phyloP scores from a whole-genome alignment of 805 yeast species.

The Wickerhamomyces hampshirensis region DNA sequence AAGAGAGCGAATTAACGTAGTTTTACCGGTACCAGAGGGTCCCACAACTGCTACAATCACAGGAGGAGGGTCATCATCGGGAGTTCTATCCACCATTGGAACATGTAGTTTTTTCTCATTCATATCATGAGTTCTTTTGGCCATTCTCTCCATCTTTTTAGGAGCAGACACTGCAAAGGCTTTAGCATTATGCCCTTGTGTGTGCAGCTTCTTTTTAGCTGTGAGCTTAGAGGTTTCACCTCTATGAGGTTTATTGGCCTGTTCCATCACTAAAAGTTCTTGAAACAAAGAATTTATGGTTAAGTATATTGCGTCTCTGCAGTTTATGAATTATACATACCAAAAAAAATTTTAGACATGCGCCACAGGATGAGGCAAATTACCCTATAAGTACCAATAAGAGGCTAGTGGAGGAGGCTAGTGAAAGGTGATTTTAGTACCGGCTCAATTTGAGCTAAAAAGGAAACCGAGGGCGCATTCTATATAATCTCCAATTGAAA shows the following conservation, averaged over 20 bases:
- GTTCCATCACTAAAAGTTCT: conserved; percentile 41
- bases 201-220: conserved; percentile 82
- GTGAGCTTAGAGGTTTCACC: conserved; percentile 50
- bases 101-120: conserved; percentile 85
- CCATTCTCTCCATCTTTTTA: conserved; percentile 77
- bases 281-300: too few species aligned
- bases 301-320: too few species aligned
- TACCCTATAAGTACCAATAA: neutral
- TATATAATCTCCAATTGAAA: neutral
- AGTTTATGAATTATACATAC: too few species aligned
- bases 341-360: conserved; percentile 5
- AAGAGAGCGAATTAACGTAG: conserved; percentile 85
- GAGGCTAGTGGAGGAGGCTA: conserved; percentile 1
- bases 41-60: conserved; percentile 95
- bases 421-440: neutral
- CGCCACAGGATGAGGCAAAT: conserved; percentile 4
- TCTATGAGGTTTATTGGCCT: conserved; percentile 80
- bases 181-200: conserved; percentile 80
- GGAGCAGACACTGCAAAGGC: conserved; percentile 85
- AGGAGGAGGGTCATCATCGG: conserved; percentile 97
- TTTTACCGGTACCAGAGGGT: conserved; percentile 98
- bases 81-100: conserved; percentile 96
- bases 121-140: conserved; percentile 76
- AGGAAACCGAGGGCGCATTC: neutral
- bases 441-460: neutral